phyloP scores from a whole-genome alignment of 495 filamentous ascomycete genomes.

The Amorphotheca resinae region DNA sequence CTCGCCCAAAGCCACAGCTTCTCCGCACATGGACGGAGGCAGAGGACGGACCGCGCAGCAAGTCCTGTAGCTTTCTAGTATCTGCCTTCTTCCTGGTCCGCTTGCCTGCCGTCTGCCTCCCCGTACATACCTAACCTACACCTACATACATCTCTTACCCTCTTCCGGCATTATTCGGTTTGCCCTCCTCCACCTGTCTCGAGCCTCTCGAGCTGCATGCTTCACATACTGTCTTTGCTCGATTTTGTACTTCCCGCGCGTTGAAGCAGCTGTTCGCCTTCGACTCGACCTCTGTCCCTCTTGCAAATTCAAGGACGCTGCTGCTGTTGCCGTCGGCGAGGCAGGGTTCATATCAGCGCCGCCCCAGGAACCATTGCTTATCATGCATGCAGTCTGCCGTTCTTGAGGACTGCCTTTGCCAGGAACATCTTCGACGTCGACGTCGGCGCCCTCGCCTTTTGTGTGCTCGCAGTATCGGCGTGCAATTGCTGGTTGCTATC shows the following conservation, averaged over 20 bases:
- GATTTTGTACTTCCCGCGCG: constrained; percentile 16
- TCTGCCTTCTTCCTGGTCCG: constrained; percentile 2
- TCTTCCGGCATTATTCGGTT: constrained; percentile 5
- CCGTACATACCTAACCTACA: constrained; percentile 3
- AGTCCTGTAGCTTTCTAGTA: too few relatives aligned
- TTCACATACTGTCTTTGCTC: too few relatives aligned
- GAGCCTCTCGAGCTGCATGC: constrained; percentile 3
- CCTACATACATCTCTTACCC: constrained; percentile 6
- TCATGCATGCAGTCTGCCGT: constrained; percentile 24
- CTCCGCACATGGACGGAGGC: constrained; percentile 20
- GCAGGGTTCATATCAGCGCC: constrained; percentile 21
- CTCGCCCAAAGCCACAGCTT: constrained; percentile 21
- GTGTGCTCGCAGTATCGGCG: constrained; percentile 3
- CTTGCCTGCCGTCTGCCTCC: constrained; percentile 1
- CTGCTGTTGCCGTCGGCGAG: constrained; percentile 15
- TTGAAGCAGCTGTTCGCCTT: constrained; percentile 11
- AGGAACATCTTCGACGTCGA: constrained; percentile 18
- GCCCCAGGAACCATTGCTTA: constrained; percentile 22
- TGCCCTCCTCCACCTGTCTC: not conserved
- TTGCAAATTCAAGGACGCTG: constrained; percentile 14
- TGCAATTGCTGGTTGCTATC: constrained; percentile 10
- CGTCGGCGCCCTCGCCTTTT: constrained; percentile 4
- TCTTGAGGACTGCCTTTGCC: constrained; percentile 22
- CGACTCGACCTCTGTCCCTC: constrained; percentile 9
- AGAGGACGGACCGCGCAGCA: too few relatives aligned